These are phyloP conservation scores for Fusarium praegraminearum DNA, from an alignment of 2,329 filamentous ascomycete species.

Conservation along the genomic window DNA sequence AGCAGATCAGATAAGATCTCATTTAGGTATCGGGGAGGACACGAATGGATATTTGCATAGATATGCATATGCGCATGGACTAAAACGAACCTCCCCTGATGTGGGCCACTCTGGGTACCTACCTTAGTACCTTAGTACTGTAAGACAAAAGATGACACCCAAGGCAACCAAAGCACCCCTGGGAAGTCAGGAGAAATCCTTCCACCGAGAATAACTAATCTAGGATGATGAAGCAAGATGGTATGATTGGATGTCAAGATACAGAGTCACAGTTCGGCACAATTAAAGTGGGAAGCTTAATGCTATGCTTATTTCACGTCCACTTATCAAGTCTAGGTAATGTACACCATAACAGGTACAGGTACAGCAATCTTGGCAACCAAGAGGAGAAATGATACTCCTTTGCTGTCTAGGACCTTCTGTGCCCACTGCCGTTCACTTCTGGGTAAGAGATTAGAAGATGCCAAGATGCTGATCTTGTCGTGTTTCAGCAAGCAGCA, in stretches of 20 bases:
- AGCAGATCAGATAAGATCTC: background rate
- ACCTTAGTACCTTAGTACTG: background rate
- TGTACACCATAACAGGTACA: slow-evolving; percentile 1
- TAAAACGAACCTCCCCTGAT: background rate
- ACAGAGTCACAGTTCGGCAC: slow-evolving; percentile 20
- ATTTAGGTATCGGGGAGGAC: background rate
- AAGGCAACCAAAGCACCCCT: background rate
- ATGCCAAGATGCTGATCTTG: slow-evolving; percentile 40
- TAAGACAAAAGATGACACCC: background rate
- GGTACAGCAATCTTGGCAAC: slow-evolving; percentile 11
- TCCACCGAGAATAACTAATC: slow-evolving; percentile 1
- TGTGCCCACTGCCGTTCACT: background rate
- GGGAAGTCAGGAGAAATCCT: background rate
- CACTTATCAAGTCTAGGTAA: slow-evolving; percentile 8
- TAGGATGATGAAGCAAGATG: background rate
- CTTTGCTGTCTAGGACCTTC: background rate
- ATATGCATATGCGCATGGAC: background rate
- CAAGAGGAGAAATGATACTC: background rate
- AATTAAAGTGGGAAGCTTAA: slow-evolving; percentile 30
- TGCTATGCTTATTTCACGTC: slow-evolving; percentile 20
- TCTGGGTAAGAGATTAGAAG: background rate
- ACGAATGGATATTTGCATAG: background rate
- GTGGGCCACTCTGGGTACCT: background rate
- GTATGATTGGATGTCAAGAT: slow-evolving; percentile 3
- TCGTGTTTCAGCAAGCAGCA: slow-evolving; percentile 25